Evolutionary conservation across 345 rosid species (phyloP), one percentile per base, ranked within the genome.

Genomic region (Corchorus olitorius): DNA sequence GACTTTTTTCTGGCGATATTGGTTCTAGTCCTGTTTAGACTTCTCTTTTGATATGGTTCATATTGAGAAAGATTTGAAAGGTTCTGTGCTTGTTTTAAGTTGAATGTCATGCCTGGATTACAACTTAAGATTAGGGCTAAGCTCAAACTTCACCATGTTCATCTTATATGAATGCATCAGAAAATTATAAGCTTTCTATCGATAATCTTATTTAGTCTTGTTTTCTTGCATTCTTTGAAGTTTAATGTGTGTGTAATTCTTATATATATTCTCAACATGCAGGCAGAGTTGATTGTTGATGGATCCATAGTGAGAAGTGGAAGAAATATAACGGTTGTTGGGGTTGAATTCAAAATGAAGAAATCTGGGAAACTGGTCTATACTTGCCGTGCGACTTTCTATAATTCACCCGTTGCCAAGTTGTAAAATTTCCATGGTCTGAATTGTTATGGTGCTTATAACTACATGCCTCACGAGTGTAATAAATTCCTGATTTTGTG

Each of bases 271-370:
- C n/a, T 8, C 17, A 33, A 52, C 49, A 14, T 46, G 66, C 86
- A 91, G 97, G 79, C 74, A 48, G 88, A 83, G 82, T 17, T 91
- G 86, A 60, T 84, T 33, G 85, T 89, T 20, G 90, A 94, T 6
- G 97, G 84, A 54, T 77, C 90, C 9, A 80, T 89, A 19, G 86
- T 87, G 70, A 87, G 89, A 84, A 87, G 89, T n/a, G 97, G 97
- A 79, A 92, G 90, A 76, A 92, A 91, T 71, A 56, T 92, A 76
- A 88, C 91, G 4, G 84, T 88, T 19, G 89, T 92, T 70, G 79
- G 80, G 8, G 68, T 89, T 49, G 91, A 86, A 46, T 89, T 89
- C 78, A 92, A 83, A 79, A 80, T 88, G 79, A 88, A 83, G 76
- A 74, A 86, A 49, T 78, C 90, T 11, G 83, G 72, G 75, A 87